Percentiles rank a stretch among this genome's conserved stretches.
These are phyloP conservation scores for Prunella vulgaris DNA, from an alignment of 257 asterid genomes.

Conservation along the genomic window DNA sequence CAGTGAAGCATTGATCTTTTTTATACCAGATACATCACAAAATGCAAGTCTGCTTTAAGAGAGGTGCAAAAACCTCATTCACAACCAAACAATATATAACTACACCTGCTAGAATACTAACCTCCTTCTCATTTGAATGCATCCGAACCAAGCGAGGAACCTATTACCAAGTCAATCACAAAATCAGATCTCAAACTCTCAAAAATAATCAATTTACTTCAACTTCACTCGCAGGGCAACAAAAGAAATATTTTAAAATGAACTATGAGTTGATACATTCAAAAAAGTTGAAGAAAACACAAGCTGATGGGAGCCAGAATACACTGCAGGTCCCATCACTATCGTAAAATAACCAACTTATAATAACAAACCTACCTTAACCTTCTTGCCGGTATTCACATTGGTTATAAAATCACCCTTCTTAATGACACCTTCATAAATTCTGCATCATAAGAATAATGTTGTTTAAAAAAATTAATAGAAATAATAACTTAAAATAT, in stretches of 20 bases:
- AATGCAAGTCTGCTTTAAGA: constrained; percentile 11
- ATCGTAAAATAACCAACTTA: background rate
- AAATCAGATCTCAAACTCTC: constrained; percentile 15
- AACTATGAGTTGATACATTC: background rate
- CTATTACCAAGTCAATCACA: constrained; percentile 34
- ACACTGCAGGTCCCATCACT: background rate
- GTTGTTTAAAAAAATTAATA: background rate
- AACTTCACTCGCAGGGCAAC: background rate
- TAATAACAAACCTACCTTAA: constrained; percentile 54
- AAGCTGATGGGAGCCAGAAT: background rate
- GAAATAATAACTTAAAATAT: background rate
- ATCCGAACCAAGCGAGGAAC: constrained; percentile 96
- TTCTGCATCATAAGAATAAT: constrained; percentile 43
- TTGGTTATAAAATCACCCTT: constrained; percentile 88
- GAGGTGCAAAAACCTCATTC: constrained; percentile 15
- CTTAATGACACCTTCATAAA: constrained; percentile 91
- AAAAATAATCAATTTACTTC: constrained; percentile 1
- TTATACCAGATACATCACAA: background rate
- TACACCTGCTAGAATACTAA: constrained; percentile 30
- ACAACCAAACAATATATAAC: constrained; percentile 8
- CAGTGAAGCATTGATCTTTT: background rate
- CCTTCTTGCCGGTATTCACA: constrained; percentile 88
- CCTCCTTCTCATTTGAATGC: constrained; percentile 99
- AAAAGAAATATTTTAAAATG: background rate
- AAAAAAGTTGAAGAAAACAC: background rate